A percentile compares a stretch with the other conserved stretches of the same genome.
Evolutionary conservation across 495 filamentous ascomycete species (phyloP).

Genomic region (Terfezia claveryi): DNA sequence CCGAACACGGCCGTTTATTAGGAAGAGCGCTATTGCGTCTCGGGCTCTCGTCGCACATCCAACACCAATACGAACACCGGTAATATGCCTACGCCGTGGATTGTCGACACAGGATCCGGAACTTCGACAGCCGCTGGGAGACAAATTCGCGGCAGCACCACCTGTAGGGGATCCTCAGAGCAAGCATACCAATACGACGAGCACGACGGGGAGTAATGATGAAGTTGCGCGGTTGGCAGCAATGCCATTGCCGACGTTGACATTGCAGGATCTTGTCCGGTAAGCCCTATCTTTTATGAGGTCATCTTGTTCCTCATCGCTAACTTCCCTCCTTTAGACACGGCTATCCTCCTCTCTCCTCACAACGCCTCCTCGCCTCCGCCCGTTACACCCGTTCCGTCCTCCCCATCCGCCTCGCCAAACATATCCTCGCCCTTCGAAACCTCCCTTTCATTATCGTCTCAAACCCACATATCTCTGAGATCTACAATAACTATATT

Average conservation of each 20-base stretch:
- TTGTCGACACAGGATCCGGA: too few species aligned
- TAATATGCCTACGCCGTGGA: too few species aligned
- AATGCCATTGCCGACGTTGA: conserved; percentile 57
- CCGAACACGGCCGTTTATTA: too few species aligned
- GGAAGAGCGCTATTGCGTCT: too few species aligned
- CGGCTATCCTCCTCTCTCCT: conserved; percentile 69
- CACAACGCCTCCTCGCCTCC: conserved; percentile 48
- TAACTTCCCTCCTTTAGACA: conserved; percentile 5
- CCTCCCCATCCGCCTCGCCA: conserved; percentile 84
- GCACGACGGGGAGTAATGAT: conserved; percentile 25
- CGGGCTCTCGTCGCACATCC: too few species aligned
- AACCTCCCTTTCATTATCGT: conserved; percentile 96
- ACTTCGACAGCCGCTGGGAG: too few species aligned
- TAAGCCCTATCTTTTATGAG: conserved; percentile 18
- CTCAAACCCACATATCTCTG: conserved; percentile 74
- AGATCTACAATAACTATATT: conserved; percentile 86
- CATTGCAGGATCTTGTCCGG: conserved; percentile 73
- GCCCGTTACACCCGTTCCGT: conserved; percentile 89
- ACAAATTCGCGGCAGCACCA: too few species aligned
- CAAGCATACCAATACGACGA: neutral
- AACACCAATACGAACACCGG: too few species aligned
- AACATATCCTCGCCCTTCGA: conserved; percentile 73
- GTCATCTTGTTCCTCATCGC: neutral
- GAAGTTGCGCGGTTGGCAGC: conserved; percentile 58
- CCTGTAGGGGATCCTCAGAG: too few species aligned